phyloP scores from a whole-genome alignment of 495 filamentous ascomycete genomes.

The Trichoderma erinaceum region DNA sequence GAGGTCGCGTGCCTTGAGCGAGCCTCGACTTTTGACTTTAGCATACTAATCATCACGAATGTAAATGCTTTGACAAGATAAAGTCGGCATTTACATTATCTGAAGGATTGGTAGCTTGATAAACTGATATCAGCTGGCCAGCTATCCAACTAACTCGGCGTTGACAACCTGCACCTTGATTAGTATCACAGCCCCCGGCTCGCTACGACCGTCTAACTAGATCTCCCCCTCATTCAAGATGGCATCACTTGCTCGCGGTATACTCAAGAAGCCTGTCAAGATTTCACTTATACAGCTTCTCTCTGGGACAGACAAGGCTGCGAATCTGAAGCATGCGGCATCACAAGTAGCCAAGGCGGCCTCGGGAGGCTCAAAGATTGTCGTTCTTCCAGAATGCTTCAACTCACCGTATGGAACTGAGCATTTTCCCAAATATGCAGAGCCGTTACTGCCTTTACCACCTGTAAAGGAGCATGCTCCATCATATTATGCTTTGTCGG shows the following conservation, averaged over 20 bases:
- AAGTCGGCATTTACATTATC: background rate
- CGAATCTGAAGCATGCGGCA: slow-evolving; percentile 76
- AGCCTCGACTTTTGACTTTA: background rate
- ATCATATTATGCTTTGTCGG: slow-evolving; percentile 75
- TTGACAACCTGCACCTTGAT: background rate
- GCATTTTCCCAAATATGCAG: slow-evolving; percentile 88
- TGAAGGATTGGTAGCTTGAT: background rate
- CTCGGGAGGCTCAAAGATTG: slow-evolving; percentile 62
- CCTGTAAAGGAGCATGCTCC: slow-evolving; percentile 65
- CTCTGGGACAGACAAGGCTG: slow-evolving; percentile 71
- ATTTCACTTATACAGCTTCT: slow-evolving; percentile 78
- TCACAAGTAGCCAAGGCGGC: slow-evolving; percentile 79
- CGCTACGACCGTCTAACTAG: background rate
- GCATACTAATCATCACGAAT: background rate
- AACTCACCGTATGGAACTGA: slow-evolving; percentile 93
- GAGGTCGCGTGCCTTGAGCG: background rate
- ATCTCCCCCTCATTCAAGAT: background rate
- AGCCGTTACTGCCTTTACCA: slow-evolving; percentile 73
- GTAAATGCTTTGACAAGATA: background rate
- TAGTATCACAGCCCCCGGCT: background rate
- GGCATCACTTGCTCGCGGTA: slow-evolving; percentile 30
- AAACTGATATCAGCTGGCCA: background rate
- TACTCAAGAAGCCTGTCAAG: slow-evolving; percentile 68
- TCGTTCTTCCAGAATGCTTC: slow-evolving; percentile 83
- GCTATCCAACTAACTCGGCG: background rate